These are phyloP conservation scores for Diaporthe batatas DNA, from an alignment of 2,329 filamentous ascomycete species.

Conservation along the genomic window DNA sequence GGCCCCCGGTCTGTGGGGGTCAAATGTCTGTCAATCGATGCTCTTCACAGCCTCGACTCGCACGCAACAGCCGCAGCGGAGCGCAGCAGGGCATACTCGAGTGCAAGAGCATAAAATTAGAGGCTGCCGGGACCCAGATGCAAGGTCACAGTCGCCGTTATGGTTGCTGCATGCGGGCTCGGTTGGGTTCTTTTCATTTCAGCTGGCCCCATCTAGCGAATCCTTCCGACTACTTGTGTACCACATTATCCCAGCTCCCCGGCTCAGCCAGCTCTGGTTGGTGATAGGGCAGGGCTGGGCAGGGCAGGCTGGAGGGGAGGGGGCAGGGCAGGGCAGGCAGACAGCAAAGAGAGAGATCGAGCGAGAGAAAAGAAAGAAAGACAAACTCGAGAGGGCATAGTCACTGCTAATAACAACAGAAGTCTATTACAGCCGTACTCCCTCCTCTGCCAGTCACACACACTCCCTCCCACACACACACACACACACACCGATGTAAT, in stretches of 20 bases:
- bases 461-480: no score
- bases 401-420: no score
- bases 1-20: neutral
- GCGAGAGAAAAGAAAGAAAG: no score
- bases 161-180: conserved; percentile 5
- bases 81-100: neutral
- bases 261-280: conserved; percentile 11
- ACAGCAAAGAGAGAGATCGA: neutral
- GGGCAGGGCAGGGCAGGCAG: neutral
- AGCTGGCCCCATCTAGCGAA: conserved; percentile 31
- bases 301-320: no score
- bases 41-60: neutral
- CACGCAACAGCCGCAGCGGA: conserved; percentile 11
- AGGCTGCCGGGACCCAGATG: neutral
- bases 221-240: conserved; percentile 11
- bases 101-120: neutral
- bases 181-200: conserved; percentile 22
- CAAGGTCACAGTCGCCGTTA: neutral
- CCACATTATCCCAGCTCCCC: neutral
- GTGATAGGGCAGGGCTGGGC: neutral
- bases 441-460: neutral
- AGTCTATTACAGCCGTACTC: no score
- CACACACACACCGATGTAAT: no score
- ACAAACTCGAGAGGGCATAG: no score
- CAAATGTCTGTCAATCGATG: neutral